Evolutionary conservation across 371 early-diverging fungal genomes (phyloP).

Genomic region (Entomophthora muscae): DNA sequence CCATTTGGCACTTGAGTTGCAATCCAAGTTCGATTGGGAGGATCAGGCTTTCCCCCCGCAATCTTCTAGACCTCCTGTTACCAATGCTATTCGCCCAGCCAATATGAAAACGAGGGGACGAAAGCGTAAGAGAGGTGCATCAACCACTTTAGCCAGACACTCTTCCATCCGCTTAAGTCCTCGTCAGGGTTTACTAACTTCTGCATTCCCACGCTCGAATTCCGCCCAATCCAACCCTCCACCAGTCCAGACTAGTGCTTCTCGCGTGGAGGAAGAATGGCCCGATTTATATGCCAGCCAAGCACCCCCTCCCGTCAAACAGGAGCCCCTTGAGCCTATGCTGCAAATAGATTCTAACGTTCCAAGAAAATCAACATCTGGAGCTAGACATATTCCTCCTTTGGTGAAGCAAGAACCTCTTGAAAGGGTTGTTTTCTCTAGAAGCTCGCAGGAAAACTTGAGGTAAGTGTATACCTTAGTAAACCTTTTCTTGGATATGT

Average conservation of each 20-base stretch:
- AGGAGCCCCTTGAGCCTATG: background rate
- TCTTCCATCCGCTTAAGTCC: background rate
- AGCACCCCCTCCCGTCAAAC: background rate
- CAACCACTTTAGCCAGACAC: background rate
- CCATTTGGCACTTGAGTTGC: background rate
- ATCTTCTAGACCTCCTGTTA: background rate
- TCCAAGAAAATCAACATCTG: background rate
- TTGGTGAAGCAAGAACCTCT: background rate
- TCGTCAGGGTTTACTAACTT: background rate
- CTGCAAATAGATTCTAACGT: background rate
- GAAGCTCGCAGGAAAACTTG: no score
- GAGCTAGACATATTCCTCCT: background rate
- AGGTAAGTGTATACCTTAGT: no score
- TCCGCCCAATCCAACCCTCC: background rate
- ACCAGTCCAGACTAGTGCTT: background rate
- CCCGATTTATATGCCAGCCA: no score
- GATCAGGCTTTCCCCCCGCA: background rate
- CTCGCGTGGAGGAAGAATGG: background rate
- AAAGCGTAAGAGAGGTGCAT: background rate
- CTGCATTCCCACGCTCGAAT: background rate
- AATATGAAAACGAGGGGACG: no score
- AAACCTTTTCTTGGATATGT: no score
- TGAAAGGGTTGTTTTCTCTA: background rate
- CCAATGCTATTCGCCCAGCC: background rate
- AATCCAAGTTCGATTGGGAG: background rate